Evolutionary conservation across 2,329 filamentous ascomycete genomes (phyloP).

Genomic region (Apiospora arundinis): DNA sequence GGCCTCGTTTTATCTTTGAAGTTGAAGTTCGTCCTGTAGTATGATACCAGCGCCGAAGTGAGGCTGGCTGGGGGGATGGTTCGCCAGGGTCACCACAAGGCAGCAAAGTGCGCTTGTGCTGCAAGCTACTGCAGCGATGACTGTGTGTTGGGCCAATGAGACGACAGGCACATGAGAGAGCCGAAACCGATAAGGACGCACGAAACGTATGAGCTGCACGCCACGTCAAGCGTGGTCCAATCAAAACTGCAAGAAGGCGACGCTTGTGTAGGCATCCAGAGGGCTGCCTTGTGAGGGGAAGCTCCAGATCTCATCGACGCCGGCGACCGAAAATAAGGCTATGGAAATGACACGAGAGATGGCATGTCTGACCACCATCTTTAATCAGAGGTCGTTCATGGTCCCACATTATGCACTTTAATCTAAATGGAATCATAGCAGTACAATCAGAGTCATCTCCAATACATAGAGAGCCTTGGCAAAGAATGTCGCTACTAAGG

Average conservation of each 20-base stretch:
- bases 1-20: not conserved
- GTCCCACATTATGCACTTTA: no score
- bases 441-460: no score
- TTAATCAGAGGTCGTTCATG: no score
- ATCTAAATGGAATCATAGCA: no score
- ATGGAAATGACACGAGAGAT: not conserved
- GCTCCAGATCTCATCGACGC: not conserved
- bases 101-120: not conserved
- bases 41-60: not conserved
- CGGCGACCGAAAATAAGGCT: not conserved
- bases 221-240: not conserved
- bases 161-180: no score
- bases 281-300: slow-evolving; percentile 5
- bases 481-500: no score
- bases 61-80: not conserved
- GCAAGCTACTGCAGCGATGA: not conserved
- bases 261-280: not conserved
- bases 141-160: not conserved
- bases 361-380: not conserved
- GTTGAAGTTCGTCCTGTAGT: not conserved
- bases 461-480: no score
- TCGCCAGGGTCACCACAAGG: not conserved
- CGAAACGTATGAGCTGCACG: not conserved
- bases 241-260: not conserved
- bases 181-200: not conserved